A percentile compares a stretch with the other conserved stretches of the same genome.
These are phyloP conservation scores for Globisporangium canariense DNA, from an alignment of 352 stramenopile species.

Conservation along the genomic window DNA sequence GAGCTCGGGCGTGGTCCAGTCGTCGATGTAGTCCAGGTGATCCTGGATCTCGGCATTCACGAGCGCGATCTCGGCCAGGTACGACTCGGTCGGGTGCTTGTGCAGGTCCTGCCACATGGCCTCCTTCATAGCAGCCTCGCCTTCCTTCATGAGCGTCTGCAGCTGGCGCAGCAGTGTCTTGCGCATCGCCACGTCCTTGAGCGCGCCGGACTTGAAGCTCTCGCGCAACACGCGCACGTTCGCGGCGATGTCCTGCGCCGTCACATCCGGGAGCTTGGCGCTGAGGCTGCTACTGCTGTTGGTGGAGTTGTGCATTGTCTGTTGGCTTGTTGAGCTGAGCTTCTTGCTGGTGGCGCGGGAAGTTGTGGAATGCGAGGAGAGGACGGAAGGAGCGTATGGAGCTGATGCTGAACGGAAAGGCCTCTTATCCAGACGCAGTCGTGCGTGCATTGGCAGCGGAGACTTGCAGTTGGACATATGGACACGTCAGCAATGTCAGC, in stretches of 20 bases:
- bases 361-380: neutral
- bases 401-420: neutral
- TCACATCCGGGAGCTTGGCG: constrained; percentile 35
- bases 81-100: constrained; percentile 69
- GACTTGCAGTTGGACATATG: neutral
- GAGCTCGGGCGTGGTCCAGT: constrained; percentile 54
- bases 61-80: constrained; percentile 43
- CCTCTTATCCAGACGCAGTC: neutral
- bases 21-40: constrained; percentile 66
- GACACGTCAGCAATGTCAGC: too few species aligned
- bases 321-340: neutral
- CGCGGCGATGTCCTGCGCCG: constrained; percentile 43
- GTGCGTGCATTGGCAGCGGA: neutral
- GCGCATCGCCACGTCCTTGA: constrained; percentile 37
- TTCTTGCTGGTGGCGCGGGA: neutral
- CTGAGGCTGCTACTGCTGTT: neutral
- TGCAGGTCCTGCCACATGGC: constrained; percentile 67
- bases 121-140: constrained; percentile 37
- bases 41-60: constrained; percentile 72
- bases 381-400: neutral
- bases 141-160: constrained; percentile 46
- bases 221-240: constrained; percentile 49
- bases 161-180: constrained; percentile 47
- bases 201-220: constrained; percentile 45
- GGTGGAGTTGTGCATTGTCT: constrained; percentile 1